Evolutionary conservation across 345 rosid species (phyloP), one percentile per base, ranked within the genome.

Genomic region (Litchi chinensis): DNA sequence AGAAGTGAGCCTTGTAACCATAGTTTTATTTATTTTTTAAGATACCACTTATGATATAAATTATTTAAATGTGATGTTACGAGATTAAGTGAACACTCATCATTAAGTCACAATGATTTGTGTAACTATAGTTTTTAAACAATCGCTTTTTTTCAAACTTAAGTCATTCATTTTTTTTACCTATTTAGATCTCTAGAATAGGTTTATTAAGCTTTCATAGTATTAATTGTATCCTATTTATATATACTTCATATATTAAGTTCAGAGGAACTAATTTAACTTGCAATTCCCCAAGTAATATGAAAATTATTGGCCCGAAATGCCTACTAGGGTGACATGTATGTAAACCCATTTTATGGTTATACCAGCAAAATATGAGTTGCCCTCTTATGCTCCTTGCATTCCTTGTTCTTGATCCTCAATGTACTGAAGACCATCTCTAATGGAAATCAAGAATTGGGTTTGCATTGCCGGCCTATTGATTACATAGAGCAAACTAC

Each of bases 401-500:
- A 46, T 46, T 12, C 15, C 52, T 46, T 46, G 52, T 10, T 46
- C 52, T 10, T 57, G 62, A 57, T 57, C 62, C 21, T 57, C 62
- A 57, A 32, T 32, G 37, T 10, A 16, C 1, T 54, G 18, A 19
- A 15, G 26, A 65, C 10, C 65, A 41, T 69, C 28, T 44, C 59
- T 54, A 54, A 54, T 54, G 37, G n/a, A 16, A 67, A 2, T 52
- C 12, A 21, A 26, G 12, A 16, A 2, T 24, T 0, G 37, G 24
- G 52, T 12, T 67, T 13, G 15, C 15, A 19, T 9, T 67, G 84
- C 82, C 82, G 84, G 69, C 80, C 26, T 4, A 43, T 32, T 46
- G 72, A 63, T 63, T 76, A 48, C 76, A 72, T 71, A 8, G 12
- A 81, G 32, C 52, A 59, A 79, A 19, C n/a, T 12, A 59, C 39